These are phyloP conservation scores for Penicillium carneum DNA, from an alignment of 2,329 filamentous ascomycete species.

Conservation along the genomic window DNA sequence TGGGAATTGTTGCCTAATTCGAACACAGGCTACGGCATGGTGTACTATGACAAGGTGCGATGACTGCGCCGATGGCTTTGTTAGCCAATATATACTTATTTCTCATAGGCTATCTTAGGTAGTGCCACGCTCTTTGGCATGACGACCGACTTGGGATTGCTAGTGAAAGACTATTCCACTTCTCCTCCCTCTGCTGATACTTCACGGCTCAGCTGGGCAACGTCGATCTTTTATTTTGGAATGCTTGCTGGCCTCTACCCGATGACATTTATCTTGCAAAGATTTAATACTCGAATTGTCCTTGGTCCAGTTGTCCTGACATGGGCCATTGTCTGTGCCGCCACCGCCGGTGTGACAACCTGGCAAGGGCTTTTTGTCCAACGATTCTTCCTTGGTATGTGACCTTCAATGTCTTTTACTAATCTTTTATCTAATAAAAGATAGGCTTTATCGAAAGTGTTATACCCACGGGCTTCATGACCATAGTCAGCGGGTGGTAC, in stretches of 20 bases:
- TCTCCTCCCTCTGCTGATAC: constrained; percentile 69
- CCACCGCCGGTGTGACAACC: constrained; percentile 70
- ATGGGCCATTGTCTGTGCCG: constrained; percentile 72
- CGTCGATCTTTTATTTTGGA: constrained; percentile 80
- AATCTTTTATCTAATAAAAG: constrained; percentile 1
- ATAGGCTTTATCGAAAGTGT: constrained; percentile 66
- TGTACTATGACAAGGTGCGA: constrained; percentile 72
- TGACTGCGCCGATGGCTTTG: not conserved
- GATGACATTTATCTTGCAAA: constrained; percentile 74
- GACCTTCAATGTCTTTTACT: not conserved
- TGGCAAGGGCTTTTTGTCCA: constrained; percentile 71
- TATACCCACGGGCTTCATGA: constrained; percentile 72
- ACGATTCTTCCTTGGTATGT: constrained; percentile 63
- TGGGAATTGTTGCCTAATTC: not conserved
- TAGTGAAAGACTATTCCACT: constrained; percentile 59
- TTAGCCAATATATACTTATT: not conserved
- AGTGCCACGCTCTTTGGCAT: constrained; percentile 77
- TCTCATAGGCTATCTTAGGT: constrained; percentile 70
- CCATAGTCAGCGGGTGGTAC: constrained; percentile 68
- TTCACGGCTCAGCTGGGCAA: constrained; percentile 75
- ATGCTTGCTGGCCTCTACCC: constrained; percentile 78
- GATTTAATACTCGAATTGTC: constrained; percentile 69
- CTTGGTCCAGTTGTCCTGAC: constrained; percentile 65
- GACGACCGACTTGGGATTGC: constrained; percentile 71
- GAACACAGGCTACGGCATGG: constrained; percentile 63